Evolutionary conservation across 1,139 yeast genomes (phyloP), one percentile per base, ranked within the genome.

Genomic region (Nakaseomyces kungkrabaensis): DNA sequence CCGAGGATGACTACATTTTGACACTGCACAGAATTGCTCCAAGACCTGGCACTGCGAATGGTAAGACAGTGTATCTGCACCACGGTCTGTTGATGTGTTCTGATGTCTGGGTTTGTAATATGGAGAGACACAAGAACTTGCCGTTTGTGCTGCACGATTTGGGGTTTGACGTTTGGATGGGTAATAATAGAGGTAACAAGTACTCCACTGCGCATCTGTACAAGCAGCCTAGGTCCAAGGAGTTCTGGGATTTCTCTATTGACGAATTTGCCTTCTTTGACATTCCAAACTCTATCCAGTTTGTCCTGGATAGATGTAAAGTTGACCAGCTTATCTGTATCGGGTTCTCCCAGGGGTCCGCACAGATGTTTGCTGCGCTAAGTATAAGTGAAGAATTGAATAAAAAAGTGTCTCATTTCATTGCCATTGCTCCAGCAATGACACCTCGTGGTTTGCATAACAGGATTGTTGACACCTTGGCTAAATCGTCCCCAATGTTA

Each of bases 151-250:
- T 90, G 45, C 86, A 83, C 51, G 90, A 86, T 54, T 65, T 81
- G 53, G 96, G 96, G 3, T 88, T 81, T 64, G 96, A 88, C 62
- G 95, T 88, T n/a, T 88, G 94, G 90, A 69, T 88, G 55, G 96
- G 96, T 1, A 88, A 88, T 65, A 88, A 88, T 61, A 71, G 96
- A 49, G 96, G 96, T 26, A 89, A 88, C 68, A 88, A 88, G 68
- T 88, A 88, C 68, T 82, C 92, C 26, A 73, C 81, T 49, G 76
- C 77, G 51, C 79, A 77, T 57, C 54, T 74, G 45, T 53, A 61
- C 50, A 48, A 58, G 6, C 52, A 54, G 7, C 76, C 82, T 1
- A 65, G 55, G 41, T 57, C 63, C 2, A 54, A 51, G n/a, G 71
- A 72, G 50, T 88, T 85, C 66, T 88, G 96, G 96, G 79, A 87